These are phyloP conservation scores for Aechmea fasciata DNA, from an alignment of 176 grass and related monocot genomes.

Conservation along the genomic window DNA sequence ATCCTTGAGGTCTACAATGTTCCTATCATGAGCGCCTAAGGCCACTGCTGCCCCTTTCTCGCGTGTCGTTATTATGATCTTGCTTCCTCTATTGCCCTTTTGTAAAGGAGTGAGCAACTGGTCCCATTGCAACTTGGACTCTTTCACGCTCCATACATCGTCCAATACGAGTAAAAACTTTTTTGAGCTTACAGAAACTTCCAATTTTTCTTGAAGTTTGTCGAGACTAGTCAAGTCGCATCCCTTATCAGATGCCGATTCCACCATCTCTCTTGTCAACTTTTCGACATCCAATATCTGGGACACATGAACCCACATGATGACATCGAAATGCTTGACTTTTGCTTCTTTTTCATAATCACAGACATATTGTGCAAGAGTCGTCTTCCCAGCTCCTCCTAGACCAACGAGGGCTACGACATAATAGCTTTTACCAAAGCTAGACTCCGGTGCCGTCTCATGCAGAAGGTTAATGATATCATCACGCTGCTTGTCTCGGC, in stretches of 20 bases:
- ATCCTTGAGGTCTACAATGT: too few species aligned
- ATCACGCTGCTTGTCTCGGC: background rate
- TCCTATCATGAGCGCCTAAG: background rate
- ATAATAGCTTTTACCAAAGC: background rate
- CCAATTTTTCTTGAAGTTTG: too few species aligned
- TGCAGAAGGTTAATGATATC: background rate
- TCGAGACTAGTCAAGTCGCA: background rate
- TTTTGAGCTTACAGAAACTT: too few species aligned
- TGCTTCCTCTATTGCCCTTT: too few species aligned
- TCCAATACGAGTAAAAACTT: too few species aligned
- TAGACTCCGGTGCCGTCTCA: background rate
- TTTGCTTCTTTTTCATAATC: constrained; percentile 1
- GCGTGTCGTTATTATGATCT: too few species aligned
- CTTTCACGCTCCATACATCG: too few species aligned
- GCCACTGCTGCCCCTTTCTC: too few species aligned
- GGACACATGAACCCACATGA: constrained; percentile 28
- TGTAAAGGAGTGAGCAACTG: too few species aligned
- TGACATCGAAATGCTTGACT: background rate
- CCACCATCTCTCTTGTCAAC: constrained; percentile 5
- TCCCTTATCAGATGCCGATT: background rate
- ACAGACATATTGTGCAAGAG: constrained; percentile 11
- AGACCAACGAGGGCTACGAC: constrained; percentile 15
- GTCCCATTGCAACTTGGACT: too few species aligned
- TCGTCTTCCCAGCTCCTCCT: constrained; percentile 31
- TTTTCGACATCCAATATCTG: constrained; percentile 10